Base-by-base conservation (phyloP, 257 asterid genomes). In the Penstemon barbatus region DNA sequence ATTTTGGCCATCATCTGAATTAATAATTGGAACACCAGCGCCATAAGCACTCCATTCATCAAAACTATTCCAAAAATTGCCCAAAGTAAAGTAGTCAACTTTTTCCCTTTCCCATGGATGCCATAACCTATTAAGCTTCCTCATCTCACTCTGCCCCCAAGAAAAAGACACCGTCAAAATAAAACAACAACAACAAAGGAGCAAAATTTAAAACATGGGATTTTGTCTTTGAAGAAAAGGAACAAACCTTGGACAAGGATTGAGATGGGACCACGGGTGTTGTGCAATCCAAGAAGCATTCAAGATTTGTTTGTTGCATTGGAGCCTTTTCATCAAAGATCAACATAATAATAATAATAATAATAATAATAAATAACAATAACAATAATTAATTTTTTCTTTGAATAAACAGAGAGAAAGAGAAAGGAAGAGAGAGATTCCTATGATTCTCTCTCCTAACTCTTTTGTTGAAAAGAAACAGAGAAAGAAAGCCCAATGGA, bases 21-120 rank as follows among this genome's bases (percentile, higher is more conserved):
- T 25, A 25, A 71, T 51, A 66, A 93, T 80, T 7, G 97, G 96
- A 66, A 90, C 95, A 7, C 99, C 97, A 50, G 87, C 90, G 3
- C 99, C 99, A 80, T 89, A 93, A 4, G 91, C 96, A 86, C 99
- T 93, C 86, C 91, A 88, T 87, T 93, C 96, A 77, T 83, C 92
- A 76, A 81, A 90, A 48, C 86, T 75, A 62, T 82, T 86, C 99
- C 99, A 90, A 57, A 93, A 91, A 78, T 90, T 97, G 77, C 81
- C 80, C 60, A 93, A 84, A 18, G 87, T 83, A 63, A 90, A 90
- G 72, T 83, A 93, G 70, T 93, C 97, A 44, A 90, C 81, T 56
- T 85, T 87, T 71, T 90, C 99, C 70, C 95, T 84, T 71, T 81
- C 99, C 87, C 88, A 85, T n/a, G 97, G 96, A 79, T 88, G 91